Base-by-base conservation (phyloP, 352 stramenopile genomes). In the Aphanomyces stellatus region DNA sequence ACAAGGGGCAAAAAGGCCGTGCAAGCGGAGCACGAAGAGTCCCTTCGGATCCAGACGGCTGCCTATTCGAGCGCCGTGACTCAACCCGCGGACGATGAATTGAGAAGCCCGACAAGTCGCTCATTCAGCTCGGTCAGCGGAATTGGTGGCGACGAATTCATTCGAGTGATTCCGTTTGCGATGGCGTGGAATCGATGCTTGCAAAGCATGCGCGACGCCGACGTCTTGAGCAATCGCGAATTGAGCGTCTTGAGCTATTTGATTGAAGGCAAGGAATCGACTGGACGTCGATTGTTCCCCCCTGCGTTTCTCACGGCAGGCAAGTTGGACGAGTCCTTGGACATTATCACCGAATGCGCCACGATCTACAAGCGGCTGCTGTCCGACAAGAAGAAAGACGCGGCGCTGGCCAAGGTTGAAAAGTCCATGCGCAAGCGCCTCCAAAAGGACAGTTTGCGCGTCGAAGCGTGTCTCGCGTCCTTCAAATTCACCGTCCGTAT, bases 371-470 rank as follows among this genome's bases (percentile, higher is more conserved):
- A 19, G 62, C n/a, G 40, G 22, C 43, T 68, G 10, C 19, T 25
- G 19, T 37, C 59, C 19, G 61, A 68, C 61, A 68, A 68, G 43
- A 68, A 68, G 61, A 68, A 68, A 33, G 31, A 22, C 42, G 31
- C 63, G 24, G 30, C 41, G 22, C 22, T 62, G 2, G 43, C 59
- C n/a, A 57, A 62, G 35, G 40, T 68, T 22, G 22, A 68, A 27
- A 33, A 15, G 24, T 15, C 34, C 6, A 57, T 68, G 43, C 2
- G 22, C 27, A 40, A 22, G 28, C 61, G 40, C 24, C 61, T 68
- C 8, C 11, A 10, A 15, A 68, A 68, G 61, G 61, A 68, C 40
- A 17, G 17, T 13, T 43, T 68, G 24, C 61, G 61, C 1, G 10
- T 68, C 13, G n/a, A 68, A 11, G 40, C 61, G 13, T 27, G 63